Percentiles rank a stretch among this genome's conserved stretches.
Conservation (phyloP, 768 basidiomycete species). For the Lactifluus pinguis region DNA sequence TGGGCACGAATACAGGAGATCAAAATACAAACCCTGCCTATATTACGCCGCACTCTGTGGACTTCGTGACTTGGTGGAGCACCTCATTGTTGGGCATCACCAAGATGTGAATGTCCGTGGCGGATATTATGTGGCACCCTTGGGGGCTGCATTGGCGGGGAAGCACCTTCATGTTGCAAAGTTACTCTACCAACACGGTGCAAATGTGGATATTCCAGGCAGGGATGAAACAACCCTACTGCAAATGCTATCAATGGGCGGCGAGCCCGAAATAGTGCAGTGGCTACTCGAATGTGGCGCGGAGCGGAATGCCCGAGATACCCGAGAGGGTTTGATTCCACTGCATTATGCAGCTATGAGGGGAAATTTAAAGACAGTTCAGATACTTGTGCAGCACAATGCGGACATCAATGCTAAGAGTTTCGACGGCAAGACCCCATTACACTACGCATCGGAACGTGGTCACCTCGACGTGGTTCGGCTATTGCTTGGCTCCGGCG, state of each 20-base stretch:
- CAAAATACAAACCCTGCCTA: not conserved
- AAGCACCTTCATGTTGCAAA: not conserved
- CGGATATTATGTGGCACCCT: not conserved
- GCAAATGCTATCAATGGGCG: not conserved
- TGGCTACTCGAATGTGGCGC: not conserved
- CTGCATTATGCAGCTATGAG: not conserved
- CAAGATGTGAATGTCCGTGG: not conserved
- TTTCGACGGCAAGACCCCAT: not conserved
- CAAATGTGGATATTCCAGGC: not conserved
- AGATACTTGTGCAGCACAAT: not conserved
- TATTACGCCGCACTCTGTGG: not conserved
- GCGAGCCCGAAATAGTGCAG: not conserved
- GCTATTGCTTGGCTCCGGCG: not conserved
- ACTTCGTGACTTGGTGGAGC: not conserved
- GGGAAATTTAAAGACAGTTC: not conserved
- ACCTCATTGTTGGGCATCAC: not conserved
- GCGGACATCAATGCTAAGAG: conserved; percentile 20
- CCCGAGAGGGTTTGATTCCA: not conserved
- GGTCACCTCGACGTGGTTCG: not conserved
- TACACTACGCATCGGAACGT: not conserved
- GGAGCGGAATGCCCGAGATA: not conserved
- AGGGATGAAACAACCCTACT: not conserved
- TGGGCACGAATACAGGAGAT: too few relatives aligned
- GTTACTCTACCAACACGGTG: not conserved
- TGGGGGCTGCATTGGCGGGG: not conserved